Conservation (phyloP, 2,329 filamentous ascomycete species). For the Elsinoe ampelina region DNA sequence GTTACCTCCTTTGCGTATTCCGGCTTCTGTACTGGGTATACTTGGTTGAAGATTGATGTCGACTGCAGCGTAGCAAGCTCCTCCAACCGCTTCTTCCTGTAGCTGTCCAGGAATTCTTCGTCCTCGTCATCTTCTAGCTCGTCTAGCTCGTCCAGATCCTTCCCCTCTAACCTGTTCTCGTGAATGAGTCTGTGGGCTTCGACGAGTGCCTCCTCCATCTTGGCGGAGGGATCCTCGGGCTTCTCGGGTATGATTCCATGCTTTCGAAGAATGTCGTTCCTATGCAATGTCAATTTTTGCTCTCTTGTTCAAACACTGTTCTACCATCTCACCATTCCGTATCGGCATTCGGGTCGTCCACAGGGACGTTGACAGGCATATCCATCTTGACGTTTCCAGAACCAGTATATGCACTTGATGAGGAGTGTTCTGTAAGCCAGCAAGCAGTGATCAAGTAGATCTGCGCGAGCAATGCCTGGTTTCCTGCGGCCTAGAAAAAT, state of each 20-base stretch:
- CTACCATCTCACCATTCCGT: constrained; percentile 69
- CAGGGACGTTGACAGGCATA: constrained; percentile 63
- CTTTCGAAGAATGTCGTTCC: constrained; percentile 97
- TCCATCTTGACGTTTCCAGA: constrained; percentile 25
- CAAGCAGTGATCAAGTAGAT: neutral
- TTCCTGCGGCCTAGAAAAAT: neutral
- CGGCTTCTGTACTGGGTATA: constrained; percentile 89
- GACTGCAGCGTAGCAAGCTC: constrained; percentile 69
- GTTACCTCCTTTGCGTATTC: constrained; percentile 90
- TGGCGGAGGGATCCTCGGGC: constrained; percentile 84
- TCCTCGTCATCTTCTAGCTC: constrained; percentile 95
- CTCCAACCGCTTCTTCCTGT: constrained; percentile 76
- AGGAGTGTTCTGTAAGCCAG: neutral
- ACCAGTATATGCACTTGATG: neutral
- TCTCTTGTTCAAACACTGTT: neutral
- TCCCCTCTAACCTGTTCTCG: constrained; percentile 87
- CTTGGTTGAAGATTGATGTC: constrained; percentile 74
- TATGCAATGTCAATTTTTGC: constrained; percentile 30
- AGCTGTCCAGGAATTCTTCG: constrained; percentile 79
- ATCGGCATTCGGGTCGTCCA: constrained; percentile 92
- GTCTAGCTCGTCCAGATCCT: constrained; percentile 86
- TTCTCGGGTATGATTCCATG: constrained; percentile 98
- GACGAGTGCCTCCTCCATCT: constrained; percentile 87
- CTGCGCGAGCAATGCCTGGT: neutral
- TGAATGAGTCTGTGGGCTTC: constrained; percentile 77